phyloP scores from a whole-genome alignment of 768 basidiomycete species.

The Coprinellus micaceus region DNA sequence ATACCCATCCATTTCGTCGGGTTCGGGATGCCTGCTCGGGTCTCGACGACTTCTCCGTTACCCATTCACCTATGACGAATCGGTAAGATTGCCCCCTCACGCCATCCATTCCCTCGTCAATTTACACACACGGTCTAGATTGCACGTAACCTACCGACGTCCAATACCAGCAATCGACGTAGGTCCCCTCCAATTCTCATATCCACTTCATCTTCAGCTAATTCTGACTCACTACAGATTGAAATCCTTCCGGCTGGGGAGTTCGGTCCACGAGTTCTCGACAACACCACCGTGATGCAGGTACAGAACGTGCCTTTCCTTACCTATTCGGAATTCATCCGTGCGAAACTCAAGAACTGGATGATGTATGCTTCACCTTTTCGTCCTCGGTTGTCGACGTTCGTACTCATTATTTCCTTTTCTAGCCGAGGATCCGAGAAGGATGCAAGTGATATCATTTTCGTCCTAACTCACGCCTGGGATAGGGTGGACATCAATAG shows the following conservation, averaged over 20 bases:
- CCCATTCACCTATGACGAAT: constrained; percentile 83
- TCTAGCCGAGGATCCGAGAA: constrained; percentile 62
- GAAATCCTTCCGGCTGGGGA: constrained; percentile 82
- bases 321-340: constrained; percentile 80
- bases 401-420: constrained; percentile 15
- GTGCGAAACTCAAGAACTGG: constrained; percentile 84
- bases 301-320: constrained; percentile 75
- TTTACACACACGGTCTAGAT: constrained; percentile 34
- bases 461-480: constrained; percentile 72
- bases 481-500: constrained; percentile 82
- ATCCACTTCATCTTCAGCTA: constrained; percentile 1
- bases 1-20: constrained; percentile 70
- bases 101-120: not conserved
- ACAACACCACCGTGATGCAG: constrained; percentile 62
- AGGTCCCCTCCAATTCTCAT: constrained; percentile 22
- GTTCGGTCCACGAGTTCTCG: constrained; percentile 72
- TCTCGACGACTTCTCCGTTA: constrained; percentile 60
- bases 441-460: constrained; percentile 77
- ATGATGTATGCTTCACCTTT: constrained; percentile 53
- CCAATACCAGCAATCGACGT: constrained; percentile 78
- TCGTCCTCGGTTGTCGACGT: constrained; percentile 12
- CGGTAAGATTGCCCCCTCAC: constrained; percentile 42
- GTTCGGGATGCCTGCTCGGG: constrained; percentile 72
- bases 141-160: constrained; percentile 73
- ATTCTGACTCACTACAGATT: constrained; percentile 44